phyloP scores from a whole-genome alignment of 176 grass and related monocot species.

The Ensete glaucum region DNA sequence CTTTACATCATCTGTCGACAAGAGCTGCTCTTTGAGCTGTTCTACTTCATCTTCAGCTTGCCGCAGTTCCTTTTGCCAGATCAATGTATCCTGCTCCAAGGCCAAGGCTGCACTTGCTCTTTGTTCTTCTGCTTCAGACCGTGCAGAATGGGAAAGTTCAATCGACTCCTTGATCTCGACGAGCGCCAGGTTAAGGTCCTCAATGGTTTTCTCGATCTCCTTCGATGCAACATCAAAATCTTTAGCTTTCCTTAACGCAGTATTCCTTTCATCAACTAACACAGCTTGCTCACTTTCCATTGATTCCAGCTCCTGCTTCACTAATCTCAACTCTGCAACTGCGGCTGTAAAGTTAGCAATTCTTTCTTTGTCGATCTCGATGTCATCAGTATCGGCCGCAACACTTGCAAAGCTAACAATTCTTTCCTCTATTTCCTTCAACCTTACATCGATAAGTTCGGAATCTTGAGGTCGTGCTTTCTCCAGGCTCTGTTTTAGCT shows the following conservation, averaged over 20 bases:
- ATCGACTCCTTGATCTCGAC: slow-evolving; percentile 33
- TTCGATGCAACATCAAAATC: slow-evolving; percentile 23
- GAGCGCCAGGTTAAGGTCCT: slow-evolving; percentile 45
- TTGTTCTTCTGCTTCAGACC: slow-evolving; percentile 48
- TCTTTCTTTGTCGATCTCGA: slow-evolving; percentile 22
- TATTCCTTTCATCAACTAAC: slow-evolving; percentile 35
- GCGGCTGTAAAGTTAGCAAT: slow-evolving; percentile 2
- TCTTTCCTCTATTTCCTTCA: slow-evolving; percentile 46
- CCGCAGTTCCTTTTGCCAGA: slow-evolving; percentile 54
- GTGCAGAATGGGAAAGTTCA: slow-evolving; percentile 38
- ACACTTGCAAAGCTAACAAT: slow-evolving; percentile 31
- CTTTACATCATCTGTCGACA: slow-evolving; percentile 29
- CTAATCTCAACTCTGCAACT: slow-evolving; percentile 40
- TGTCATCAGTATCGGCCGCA: slow-evolving; percentile 36
- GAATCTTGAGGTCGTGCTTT: slow-evolving; percentile 46
- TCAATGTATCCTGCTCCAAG: slow-evolving; percentile 44
- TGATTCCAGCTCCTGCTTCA: slow-evolving; percentile 46
- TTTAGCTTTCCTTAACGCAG: slow-evolving; percentile 31
- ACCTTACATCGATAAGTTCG: slow-evolving; percentile 32
- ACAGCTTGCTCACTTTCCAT: slow-evolving; percentile 38
- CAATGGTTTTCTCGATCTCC: slow-evolving; percentile 39
- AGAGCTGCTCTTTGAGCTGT: slow-evolving; percentile 24
- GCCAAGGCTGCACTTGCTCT: slow-evolving; percentile 36
- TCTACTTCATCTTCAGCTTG: slow-evolving; percentile 37
- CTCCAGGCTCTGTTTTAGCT: slow-evolving; percentile 51